Evolutionary conservation across 495 filamentous ascomycete genomes (phyloP), one percentile per base, ranked within the genome.

Genomic region (Xylaria intraflava): DNA sequence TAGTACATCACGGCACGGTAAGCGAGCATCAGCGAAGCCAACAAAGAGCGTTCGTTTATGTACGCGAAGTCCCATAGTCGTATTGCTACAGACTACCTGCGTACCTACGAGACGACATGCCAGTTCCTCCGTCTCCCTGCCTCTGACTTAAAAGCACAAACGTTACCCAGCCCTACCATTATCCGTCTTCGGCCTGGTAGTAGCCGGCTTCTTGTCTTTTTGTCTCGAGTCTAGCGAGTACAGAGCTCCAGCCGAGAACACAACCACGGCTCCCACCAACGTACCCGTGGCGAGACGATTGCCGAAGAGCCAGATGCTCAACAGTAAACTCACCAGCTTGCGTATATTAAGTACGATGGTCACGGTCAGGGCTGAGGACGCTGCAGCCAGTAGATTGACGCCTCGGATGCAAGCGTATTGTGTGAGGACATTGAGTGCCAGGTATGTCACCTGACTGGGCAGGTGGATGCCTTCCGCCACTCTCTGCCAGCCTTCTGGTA

Each of bases 401-500:
- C 93, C 93, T 4, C 90, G 86, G 56, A 97, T 95, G 66, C 93
- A 98, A 17, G 87, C 76, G 62, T 95, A 93, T 69, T 98, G 93
- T 24, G 93, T 98, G 38, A 94, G 56, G 0, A 91, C 87, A 68
- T 97, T 98, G 58, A 89, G 72, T 4, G 79, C 57, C 20, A 95
- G 73, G 59, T 83, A 89, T 26, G 84, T 74, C 1, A 95, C 68
- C 57, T 89, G 85, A 36, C 77, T 84, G 1, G 90, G 90, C 12
- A 89, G 72, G 26, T 66, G 64, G 33, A 76, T 69, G 2, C 57
- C 62, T 42, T 72, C 67, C 0, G 66, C 60, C 12, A 53, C 64
- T 49, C 64, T 63, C 31, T 58, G 65, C 41, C 69, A 44, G 12
- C 50, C 56, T 9, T 50, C 46, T 17, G 69, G 68, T 36, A 72